Conservation (phyloP, 2,329 filamentous ascomycete genomes). For the Colletotrichum orbiculare region DNA sequence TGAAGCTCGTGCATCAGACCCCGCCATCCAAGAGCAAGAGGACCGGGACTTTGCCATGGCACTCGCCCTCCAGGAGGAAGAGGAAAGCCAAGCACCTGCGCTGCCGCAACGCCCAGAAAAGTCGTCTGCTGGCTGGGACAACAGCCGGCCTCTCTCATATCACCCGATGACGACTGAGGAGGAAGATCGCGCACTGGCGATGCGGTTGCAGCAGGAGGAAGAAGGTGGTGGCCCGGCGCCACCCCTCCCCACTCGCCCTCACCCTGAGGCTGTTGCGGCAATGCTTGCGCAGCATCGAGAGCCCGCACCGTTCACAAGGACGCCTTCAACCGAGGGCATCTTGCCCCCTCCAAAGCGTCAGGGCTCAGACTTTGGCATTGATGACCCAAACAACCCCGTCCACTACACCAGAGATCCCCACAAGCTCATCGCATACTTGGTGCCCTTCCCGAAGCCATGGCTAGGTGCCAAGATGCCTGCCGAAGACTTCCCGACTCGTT, state of each 20-base stretch:
- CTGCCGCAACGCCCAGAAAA: constrained; percentile 21
- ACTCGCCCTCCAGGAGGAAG: constrained; percentile 31
- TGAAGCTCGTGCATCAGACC: constrained; percentile 19
- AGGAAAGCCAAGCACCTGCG: constrained; percentile 13
- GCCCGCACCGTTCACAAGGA: constrained; percentile 24
- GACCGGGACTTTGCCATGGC: constrained; percentile 34
- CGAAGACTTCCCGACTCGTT: constrained; percentile 24
- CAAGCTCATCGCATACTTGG: constrained; percentile 34
- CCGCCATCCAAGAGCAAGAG: constrained; percentile 26
- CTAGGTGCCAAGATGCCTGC: constrained; percentile 14
- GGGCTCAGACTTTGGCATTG: constrained; percentile 28
- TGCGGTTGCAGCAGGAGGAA: constrained; percentile 27
- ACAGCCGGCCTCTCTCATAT: neutral
- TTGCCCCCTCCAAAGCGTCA: constrained; percentile 24
- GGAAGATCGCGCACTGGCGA: constrained; percentile 24
- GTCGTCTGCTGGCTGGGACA: constrained; percentile 4
- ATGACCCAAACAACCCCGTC: constrained; percentile 31
- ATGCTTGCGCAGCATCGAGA: constrained; percentile 22
- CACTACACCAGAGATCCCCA: constrained; percentile 32
- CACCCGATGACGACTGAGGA: constrained; percentile 25
- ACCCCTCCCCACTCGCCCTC: constrained; percentile 25
- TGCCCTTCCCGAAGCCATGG: constrained; percentile 34
- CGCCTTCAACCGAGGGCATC: constrained; percentile 27
- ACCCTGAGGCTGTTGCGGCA: constrained; percentile 23
- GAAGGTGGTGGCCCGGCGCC: constrained; percentile 17